Base-by-base conservation (phyloP, 2,329 filamentous ascomycete genomes). In the Talaromyces sp. region DNA sequence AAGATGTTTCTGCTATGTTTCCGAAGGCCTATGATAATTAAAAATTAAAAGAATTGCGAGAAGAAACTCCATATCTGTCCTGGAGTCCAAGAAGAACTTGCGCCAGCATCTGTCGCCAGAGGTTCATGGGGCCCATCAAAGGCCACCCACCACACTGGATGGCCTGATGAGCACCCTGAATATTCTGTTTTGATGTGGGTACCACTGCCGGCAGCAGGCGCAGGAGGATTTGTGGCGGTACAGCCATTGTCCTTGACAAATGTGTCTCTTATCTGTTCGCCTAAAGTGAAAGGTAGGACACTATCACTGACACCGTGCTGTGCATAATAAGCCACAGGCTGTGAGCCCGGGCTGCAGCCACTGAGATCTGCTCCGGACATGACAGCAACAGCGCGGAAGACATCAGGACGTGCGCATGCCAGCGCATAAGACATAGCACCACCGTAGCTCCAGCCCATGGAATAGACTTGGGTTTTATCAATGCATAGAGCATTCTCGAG, bases 361-460 rank as follows among this genome's bases (percentile, higher is more conserved):
- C 61, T 62, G 13, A 62, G 47, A 56, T 62, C 56, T 9, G 61
- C 61, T 17, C 61, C 61, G 11, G 61, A 62, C 61, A 62, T 62
- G 17, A 62, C 61, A 15, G 61, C 61, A 54, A 62, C 61, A 17
- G 45, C 61, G 13, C 61, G 61, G 19, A 27, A 62, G 27, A 62
- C 61, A 54, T 62, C 10, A 5, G 61, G 61, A n/a, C 61, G 47
- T 17, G 47, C 33, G 15, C 61, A 62, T 54, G 61, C 61, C 19
- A 62, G 49, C 2, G 61, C 61, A 50, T 62, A 62, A n/a, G 61
- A 62, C 61, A 62, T 62, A 8, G 61, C n/a, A 6, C 61, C 61
- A 4, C 61, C 61, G 17, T 62, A 62, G 27, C 61, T 62, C 61
- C 61, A 62, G 19, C 61, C 61, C 61, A 62, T 62, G 1, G 61